Evolutionary conservation across 306 rosid genomes (phyloP), one percentile per base, ranked within the genome.

Genomic region (Castanospermum australe): DNA sequence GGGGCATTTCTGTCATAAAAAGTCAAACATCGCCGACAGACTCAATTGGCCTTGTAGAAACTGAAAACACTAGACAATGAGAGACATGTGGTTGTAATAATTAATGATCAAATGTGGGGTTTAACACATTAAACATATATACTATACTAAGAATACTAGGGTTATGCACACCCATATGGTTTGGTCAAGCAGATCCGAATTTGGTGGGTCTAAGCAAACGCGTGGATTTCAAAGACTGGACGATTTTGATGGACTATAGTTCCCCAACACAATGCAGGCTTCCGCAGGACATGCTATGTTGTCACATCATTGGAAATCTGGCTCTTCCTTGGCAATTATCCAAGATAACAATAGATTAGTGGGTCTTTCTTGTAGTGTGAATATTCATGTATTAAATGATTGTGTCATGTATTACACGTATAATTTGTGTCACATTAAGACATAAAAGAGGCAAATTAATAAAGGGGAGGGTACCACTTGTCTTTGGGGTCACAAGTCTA

Each of bases 11-110:
- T 44, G 86, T 64, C 64, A 67, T 12, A 5, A 10, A 24, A 78
- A 62, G 82, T 75, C 73, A 76, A 75, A 78, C 21, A 41, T 56
- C 48, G 76, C 77, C 78, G 82, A 74, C 84, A 77, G 47, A 81
- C 82, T 73, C 51, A 59, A 73, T 76, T 80, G 18, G 35, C 8
- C 14, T 7, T 13, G 51, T 61, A 39, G 71, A 35, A 54, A 35
- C 13, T 77, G 2, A n/a, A n/a, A n/a, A n/a, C n/a, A n/a, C n/a
- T 13, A 64, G 47, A 24, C 10, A 63, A 62, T 33, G 11, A 28
- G 30, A 52, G 55, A 71, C 80, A 47, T 69, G 70, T 80, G 51
- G 64, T 13, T 54, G 17, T 20, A n/a, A 18, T 35, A 75, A 41
- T 50, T 28, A 60, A 22, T 38, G 66, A 21, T 12, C 17, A 32